A percentile compares a stretch with the other conserved stretches of the same genome.
These are phyloP conservation scores for Taphrina communis DNA, from an alignment of 1,139 yeast genomes.

Conservation along the genomic window DNA sequence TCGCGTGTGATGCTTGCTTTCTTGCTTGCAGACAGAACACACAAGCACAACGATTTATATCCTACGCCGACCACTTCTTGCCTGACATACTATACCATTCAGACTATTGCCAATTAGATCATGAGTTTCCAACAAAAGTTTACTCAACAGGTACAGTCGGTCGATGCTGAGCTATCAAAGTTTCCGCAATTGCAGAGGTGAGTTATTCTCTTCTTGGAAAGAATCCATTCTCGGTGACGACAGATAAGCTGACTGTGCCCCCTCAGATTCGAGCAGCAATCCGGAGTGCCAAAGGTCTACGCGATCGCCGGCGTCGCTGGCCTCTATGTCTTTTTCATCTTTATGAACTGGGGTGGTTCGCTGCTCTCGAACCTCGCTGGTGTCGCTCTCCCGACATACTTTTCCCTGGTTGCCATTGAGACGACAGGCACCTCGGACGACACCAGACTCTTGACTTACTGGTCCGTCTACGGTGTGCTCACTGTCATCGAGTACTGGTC, in stretches of 20 bases:
- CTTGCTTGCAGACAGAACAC: not conserved
- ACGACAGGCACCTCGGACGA: conserved; percentile 73
- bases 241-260: conserved; percentile 9
- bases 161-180: conserved; percentile 26
- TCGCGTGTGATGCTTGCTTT: not conserved
- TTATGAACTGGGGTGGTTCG: conserved; percentile 80
- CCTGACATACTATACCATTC: no score
- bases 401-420: conserved; percentile 81
- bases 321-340: conserved; percentile 65
- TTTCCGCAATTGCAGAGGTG: conserved; percentile 37
- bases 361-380: conserved; percentile 91
- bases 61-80: not conserved
- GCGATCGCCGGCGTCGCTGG: conserved; percentile 70
- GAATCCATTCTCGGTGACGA: not conserved
- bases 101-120: not conserved
- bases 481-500: conserved; percentile 96
- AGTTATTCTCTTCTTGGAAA: not conserved
- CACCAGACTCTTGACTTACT: conserved; percentile 59
- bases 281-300: conserved; percentile 84
- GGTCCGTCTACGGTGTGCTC: conserved; percentile 95
- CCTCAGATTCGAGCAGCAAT: conserved; percentile 32
- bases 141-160: conserved; percentile 26
- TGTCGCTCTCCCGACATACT: conserved; percentile 86
- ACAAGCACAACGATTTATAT: not conserved
- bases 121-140: conserved; percentile 37